Conservation (phyloP, 78 protist genomes). For the Dictyostelium firmibasis region DNA sequence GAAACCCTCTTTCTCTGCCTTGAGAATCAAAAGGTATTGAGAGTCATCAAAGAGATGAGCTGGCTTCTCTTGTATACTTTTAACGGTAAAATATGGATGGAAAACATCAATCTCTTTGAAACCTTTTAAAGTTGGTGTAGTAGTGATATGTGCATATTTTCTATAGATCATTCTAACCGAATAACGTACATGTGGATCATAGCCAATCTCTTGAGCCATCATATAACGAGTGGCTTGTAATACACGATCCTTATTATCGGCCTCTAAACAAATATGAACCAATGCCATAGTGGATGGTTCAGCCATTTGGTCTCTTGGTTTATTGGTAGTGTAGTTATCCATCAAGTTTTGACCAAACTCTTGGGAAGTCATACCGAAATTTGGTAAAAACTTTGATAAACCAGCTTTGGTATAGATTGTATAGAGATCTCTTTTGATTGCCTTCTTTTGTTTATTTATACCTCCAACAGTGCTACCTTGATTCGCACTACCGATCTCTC, state of each 20-base stretch:
- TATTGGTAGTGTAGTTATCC: constrained; percentile 12
- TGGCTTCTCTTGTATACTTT: constrained; percentile 56
- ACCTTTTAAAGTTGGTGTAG: constrained; percentile 61
- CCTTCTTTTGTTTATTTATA: constrained; percentile 25
- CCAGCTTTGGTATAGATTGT: constrained; percentile 58
- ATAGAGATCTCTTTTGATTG: constrained; percentile 76
- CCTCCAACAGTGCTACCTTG: background rate
- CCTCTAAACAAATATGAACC: constrained; percentile 33
- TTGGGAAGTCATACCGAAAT: constrained; percentile 72
- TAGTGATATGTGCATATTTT: constrained; percentile 43
- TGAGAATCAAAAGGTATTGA: constrained; percentile 62
- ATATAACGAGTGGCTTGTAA: constrained; percentile 55
- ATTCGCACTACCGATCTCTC: background rate
- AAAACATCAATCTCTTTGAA: constrained; percentile 68
- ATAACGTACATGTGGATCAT: constrained; percentile 69
- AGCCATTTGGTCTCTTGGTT: constrained; percentile 4
- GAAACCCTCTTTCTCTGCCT: constrained; percentile 82
- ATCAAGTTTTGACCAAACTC: constrained; percentile 75
- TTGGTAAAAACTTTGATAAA: constrained; percentile 21
- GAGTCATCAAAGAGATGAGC: constrained; percentile 42
- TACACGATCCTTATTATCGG: background rate
- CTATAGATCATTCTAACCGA: constrained; percentile 50
- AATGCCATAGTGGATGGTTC: constrained; percentile 27
- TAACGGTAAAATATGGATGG: constrained; percentile 68
- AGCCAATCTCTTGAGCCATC: constrained; percentile 82